Percentiles rank a stretch among this genome's conserved stretches.
phyloP scores from a whole-genome alignment of 345 rosid species.

The Anastatica hierochuntica region DNA sequence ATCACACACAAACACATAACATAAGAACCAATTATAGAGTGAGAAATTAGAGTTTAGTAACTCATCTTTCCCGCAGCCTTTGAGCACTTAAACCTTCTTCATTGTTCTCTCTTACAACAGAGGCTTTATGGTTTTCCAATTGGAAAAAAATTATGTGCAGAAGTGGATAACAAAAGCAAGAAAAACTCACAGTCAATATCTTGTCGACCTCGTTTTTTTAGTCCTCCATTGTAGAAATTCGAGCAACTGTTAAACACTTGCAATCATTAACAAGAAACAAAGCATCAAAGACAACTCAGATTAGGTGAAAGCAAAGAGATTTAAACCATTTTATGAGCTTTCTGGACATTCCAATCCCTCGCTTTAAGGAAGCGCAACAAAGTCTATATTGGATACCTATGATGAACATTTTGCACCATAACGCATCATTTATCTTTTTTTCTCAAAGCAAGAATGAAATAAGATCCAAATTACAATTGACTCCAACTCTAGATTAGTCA shows the following conservation, averaged over 20 bases:
- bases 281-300: background rate
- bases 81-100: slow-evolving; percentile 77
- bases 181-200: slow-evolving; percentile 45
- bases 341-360: slow-evolving; percentile 74
- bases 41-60: too few relatives aligned
- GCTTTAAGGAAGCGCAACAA: slow-evolving; percentile 82
- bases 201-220: slow-evolving; percentile 66
- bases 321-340: slow-evolving; percentile 82
- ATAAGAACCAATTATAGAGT: too few relatives aligned
- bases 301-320: background rate
- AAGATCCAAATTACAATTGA: background rate
- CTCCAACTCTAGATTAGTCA: background rate
- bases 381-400: slow-evolving; percentile 63
- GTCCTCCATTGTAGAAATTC: slow-evolving; percentile 78
- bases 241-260: slow-evolving; percentile 53
- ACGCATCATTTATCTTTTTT: background rate
- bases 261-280: slow-evolving; percentile 13
- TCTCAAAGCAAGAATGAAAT: background rate
- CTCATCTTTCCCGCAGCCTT: slow-evolving; percentile 81
- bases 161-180: background rate
- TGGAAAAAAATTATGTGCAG: slow-evolving; percentile 66
- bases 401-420: slow-evolving; percentile 70
- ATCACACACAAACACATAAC: too few relatives aligned
- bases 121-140: slow-evolving; percentile 93
- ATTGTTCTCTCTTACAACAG: slow-evolving; percentile 88